Evolutionary conservation across 2,329 filamentous ascomycete species (phyloP).

Genomic region (Amesomyces nigricolor): DNA sequence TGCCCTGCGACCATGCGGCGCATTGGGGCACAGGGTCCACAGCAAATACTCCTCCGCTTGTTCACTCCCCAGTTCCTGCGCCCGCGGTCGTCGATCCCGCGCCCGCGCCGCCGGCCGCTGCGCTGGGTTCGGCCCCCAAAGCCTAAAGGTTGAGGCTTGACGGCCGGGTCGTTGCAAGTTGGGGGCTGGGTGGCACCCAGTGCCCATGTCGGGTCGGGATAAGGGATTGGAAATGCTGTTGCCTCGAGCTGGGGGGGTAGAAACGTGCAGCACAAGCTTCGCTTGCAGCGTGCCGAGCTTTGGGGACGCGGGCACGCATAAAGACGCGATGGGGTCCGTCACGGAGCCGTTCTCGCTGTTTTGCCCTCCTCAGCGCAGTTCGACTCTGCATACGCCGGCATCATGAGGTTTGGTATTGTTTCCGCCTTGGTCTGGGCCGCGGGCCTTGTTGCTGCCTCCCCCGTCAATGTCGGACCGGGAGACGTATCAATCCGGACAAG

Average conservation of each 20-base stretch:
- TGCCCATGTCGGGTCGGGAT: not conserved
- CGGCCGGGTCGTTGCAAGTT: not conserved
- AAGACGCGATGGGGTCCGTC: not conserved
- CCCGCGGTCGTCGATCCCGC: not conserved
- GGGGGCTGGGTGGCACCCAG: not conserved
- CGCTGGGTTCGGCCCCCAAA: not conserved
- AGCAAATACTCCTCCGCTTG: not conserved
- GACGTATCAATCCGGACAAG: slow-evolving; percentile 23
- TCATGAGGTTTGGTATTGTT: not conserved
- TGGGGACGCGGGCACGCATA: not conserved
- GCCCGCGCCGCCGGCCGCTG: not conserved
- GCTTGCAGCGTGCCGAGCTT: not conserved
- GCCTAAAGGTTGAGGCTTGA: no score
- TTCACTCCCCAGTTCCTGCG: not conserved
- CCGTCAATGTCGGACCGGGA: not conserved
- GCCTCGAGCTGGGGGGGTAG: not conserved
- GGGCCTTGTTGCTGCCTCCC: slow-evolving; percentile 1
- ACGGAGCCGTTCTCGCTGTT: not conserved
- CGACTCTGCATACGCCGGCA: not conserved
- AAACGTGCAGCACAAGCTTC: not conserved
- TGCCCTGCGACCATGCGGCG: slow-evolving; percentile 4
- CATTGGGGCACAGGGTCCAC: not conserved
- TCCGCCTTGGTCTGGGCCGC: slow-evolving; percentile 8
- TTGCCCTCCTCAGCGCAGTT: not conserved
- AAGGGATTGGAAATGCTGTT: not conserved